Evolutionary conservation across 441 rosid genomes (phyloP).

Genomic region (Erodium chrysanthum): DNA sequence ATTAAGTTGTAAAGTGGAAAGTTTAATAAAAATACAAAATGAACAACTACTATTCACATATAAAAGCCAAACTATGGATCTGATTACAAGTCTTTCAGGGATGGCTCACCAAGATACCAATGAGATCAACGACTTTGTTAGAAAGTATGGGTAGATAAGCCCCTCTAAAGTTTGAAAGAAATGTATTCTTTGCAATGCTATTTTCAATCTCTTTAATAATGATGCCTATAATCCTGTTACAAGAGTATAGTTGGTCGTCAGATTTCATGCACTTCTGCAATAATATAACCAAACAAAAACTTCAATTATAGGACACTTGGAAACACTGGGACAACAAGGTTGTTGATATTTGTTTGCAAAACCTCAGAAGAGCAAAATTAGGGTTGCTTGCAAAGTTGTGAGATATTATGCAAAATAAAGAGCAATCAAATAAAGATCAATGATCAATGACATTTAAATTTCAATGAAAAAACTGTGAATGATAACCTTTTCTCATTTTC

Average conservation of each 20-base stretch:
- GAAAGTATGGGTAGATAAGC: slow-evolving; percentile 64
- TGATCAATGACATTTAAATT: background rate
- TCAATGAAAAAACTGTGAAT: background rate
- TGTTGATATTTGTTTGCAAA: no score
- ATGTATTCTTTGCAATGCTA: slow-evolving; percentile 69
- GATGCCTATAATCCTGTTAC: slow-evolving; percentile 66
- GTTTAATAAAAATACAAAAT: background rate
- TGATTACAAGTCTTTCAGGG: background rate
- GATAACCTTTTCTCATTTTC: slow-evolving; percentile 92
- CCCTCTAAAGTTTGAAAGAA: slow-evolving; percentile 85
- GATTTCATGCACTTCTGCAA: no score
- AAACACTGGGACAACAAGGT: no score
- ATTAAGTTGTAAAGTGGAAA: slow-evolving; percentile 2
- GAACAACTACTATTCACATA: background rate
- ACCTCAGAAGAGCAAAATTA: background rate
- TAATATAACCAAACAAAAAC: no score
- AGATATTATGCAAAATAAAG: background rate
- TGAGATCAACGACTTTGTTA: slow-evolving; percentile 77
- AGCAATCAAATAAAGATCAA: background rate
- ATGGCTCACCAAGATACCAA: slow-evolving; percentile 69
- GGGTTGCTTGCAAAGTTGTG: no score
- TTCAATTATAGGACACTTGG: no score
- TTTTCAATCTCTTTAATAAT: slow-evolving; percentile 86
- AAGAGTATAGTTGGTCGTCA: slow-evolving; percentile 7
- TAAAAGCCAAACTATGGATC: background rate